phyloP scores from a whole-genome alignment of 371 early-diverging fungal genomes.

The Blastocladiella emersonii region DNA sequence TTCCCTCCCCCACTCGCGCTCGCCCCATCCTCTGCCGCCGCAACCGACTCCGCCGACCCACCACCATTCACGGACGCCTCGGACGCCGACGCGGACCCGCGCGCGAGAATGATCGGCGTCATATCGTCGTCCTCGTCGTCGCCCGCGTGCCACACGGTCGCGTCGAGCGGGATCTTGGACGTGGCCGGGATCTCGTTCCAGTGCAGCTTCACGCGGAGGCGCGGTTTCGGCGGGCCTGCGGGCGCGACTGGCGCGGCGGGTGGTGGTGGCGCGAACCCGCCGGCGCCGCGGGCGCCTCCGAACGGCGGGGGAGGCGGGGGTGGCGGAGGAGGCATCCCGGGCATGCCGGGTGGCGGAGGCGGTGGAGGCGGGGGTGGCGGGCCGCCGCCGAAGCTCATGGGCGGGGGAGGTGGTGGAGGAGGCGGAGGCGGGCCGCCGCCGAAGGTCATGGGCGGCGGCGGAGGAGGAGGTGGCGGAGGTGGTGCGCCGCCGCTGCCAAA shows the following conservation, averaged over 20 bases:
- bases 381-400: conserved; percentile 8
- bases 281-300: no score
- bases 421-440: background rate
- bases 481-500: background rate
- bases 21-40: background rate
- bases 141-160: conserved; percentile 13
- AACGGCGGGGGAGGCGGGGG: conserved; percentile 14
- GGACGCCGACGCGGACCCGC: no score
- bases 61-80: no score
- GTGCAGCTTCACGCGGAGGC: conserved; percentile 23
- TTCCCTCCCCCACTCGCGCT: background rate
- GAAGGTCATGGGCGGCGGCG: conserved; percentile 1
- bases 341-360: conserved; percentile 1
- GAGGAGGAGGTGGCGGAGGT: conserved; percentile 8
- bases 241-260: conserved; percentile 1
- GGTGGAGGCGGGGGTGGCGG: conserved; percentile 1
- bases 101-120: no score
- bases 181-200: conserved; percentile 28
- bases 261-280: background rate
- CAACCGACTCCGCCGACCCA: conserved; percentile 4
- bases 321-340: conserved; percentile 4
- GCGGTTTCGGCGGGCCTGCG: conserved; percentile 6
- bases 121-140: background rate
- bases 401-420: conserved; percentile 11
- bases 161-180: conserved; percentile 2